Conservation (phyloP, 768 basidiomycete species). For the Amanita rubescens region DNA sequence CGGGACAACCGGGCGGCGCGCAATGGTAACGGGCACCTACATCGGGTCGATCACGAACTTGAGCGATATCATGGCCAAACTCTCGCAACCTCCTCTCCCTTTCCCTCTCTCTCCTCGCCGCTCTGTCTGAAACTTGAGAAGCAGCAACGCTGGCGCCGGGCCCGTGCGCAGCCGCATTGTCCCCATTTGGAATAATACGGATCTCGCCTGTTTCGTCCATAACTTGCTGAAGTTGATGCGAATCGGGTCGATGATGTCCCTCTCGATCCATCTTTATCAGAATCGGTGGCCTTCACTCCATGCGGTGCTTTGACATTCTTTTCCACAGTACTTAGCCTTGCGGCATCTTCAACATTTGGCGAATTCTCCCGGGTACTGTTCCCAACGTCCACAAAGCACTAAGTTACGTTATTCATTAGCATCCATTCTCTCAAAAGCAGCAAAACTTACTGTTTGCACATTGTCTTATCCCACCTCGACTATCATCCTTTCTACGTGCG, state of each 20-base stretch:
- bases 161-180: background rate
- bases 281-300: constrained; percentile 97
- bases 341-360: constrained; percentile 94
- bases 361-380: constrained; percentile 87
- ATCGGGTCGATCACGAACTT: background rate
- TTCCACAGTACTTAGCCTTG: constrained; percentile 98
- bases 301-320: constrained; percentile 93
- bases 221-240: background rate
- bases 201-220: constrained; percentile 3
- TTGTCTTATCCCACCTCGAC: constrained; percentile 86
- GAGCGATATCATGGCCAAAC: background rate
- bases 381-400: constrained; percentile 97
- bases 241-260: background rate
- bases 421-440: background rate
- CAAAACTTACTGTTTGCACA: constrained; percentile 82
- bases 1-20: too few species aligned
- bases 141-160: background rate
- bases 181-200: background rate
- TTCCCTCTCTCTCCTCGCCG: constrained; percentile 5
- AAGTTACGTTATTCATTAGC: background rate
- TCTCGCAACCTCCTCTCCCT: constrained; percentile 3
- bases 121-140: background rate
- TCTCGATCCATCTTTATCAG: constrained; percentile 56
- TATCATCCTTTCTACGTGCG: constrained; percentile 96
- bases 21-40: background rate